phyloP scores from a whole-genome alignment of 306 rosid species.

The Quercus bicolor region DNA sequence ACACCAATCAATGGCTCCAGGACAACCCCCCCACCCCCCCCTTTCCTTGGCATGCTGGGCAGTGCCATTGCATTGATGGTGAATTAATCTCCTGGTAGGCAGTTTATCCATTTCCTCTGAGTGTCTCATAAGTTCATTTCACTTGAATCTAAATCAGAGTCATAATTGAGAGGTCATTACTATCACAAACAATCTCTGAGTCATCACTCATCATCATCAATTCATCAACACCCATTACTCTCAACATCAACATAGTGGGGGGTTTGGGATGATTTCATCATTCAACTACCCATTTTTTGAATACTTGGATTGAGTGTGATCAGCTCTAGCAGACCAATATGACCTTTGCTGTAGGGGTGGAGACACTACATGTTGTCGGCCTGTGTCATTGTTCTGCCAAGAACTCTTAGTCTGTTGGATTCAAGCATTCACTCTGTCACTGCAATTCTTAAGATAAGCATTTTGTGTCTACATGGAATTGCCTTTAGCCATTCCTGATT shows the following conservation, averaged over 20 bases:
- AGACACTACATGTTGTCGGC: background rate
- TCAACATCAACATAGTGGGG: background rate
- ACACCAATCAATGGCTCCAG: constrained; percentile 61
- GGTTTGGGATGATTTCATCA: background rate
- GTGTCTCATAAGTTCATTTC: constrained; percentile 27
- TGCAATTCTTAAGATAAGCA: background rate
- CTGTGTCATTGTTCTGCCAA: constrained; percentile 3
- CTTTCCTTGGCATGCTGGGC: constrained; percentile 46
- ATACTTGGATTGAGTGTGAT: constrained; percentile 1
- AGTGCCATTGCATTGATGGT: constrained; percentile 32
- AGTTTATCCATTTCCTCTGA: constrained; percentile 21
- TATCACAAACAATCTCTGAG: constrained; percentile 31
- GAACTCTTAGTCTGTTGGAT: background rate
- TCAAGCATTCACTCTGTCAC: background rate
- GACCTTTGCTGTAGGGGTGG: background rate
- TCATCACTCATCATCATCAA: background rate
- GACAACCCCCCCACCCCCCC: no score
- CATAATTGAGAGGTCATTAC: constrained; percentile 38
- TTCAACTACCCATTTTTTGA: constrained; percentile 3
- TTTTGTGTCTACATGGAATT: background rate
- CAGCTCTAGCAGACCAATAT: constrained; percentile 9
- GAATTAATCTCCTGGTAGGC: constrained; percentile 27
- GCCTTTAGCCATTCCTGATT: no score
- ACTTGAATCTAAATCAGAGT: constrained; percentile 31
- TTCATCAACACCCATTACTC: constrained; percentile 8